phyloP scores from a whole-genome alignment of 805 yeast genomes.

The Yamadazyma akitaensis region DNA sequence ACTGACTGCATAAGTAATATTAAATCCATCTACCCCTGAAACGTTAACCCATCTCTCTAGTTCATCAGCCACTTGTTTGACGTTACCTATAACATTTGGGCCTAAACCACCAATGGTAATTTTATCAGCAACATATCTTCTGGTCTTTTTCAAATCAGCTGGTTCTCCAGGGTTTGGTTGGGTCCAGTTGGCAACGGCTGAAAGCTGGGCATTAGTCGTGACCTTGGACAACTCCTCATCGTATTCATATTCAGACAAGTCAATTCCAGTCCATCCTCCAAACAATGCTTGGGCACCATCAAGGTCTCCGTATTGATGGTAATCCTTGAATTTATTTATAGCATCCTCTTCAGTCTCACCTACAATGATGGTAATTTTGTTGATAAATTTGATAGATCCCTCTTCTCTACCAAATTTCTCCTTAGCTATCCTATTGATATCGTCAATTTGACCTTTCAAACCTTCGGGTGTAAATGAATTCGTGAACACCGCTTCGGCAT shows the following conservation, averaged over 20 bases:
- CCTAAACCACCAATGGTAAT: constrained; percentile 29
- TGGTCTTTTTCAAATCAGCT: constrained; percentile 18
- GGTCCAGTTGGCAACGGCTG: constrained; percentile 32
- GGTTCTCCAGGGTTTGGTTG: constrained; percentile 26
- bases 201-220: constrained; percentile 30
- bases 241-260: constrained; percentile 30
- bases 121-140: constrained; percentile 26
- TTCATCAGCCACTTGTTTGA: constrained; percentile 37
- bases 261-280: constrained; percentile 42
- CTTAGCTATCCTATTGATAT: constrained; percentile 30
- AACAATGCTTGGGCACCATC: constrained; percentile 41
- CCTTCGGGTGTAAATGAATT: constrained; percentile 30
- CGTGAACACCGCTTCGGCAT: constrained; percentile 43
- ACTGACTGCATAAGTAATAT: constrained; percentile 34
- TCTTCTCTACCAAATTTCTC: constrained; percentile 31
- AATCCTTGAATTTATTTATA: constrained; percentile 31
- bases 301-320: constrained; percentile 29
- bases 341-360: constrained; percentile 46
- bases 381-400: constrained; percentile 33
- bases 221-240: constrained; percentile 29
- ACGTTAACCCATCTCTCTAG: constrained; percentile 36
- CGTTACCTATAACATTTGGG: constrained; percentile 29
- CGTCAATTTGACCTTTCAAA: constrained; percentile 25
- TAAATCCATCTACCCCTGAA: constrained; percentile 44
- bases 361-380: constrained; percentile 33